Evolutionary conservation across 2,329 filamentous ascomycete genomes (phyloP).

Genomic region (Sphaerulina vaccinii): DNA sequence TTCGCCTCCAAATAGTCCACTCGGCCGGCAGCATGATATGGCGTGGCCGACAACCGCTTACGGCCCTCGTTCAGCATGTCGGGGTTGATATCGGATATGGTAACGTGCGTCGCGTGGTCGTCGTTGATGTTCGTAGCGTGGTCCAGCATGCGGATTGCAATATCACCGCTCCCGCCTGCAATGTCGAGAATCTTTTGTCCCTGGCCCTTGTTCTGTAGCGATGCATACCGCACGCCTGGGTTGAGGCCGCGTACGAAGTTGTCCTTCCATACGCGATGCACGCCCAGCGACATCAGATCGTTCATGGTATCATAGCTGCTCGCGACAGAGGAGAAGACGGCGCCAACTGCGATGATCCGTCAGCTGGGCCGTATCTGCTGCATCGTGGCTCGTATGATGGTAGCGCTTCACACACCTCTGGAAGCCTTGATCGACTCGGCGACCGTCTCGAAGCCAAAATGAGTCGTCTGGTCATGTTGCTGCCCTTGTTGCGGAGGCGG

Average conservation of each 20-base stretch:
- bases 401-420: slow-evolving; percentile 47
- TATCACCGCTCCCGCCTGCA: slow-evolving; percentile 94
- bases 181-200: slow-evolving; percentile 85
- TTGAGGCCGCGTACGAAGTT: slow-evolving; percentile 91
- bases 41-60: slow-evolving; percentile 67
- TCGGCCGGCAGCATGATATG: slow-evolving; percentile 56
- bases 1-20: slow-evolving; percentile 85
- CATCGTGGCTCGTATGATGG: background rate
- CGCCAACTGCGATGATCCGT: slow-evolving; percentile 59
- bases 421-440: slow-evolving; percentile 75
- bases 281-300: slow-evolving; percentile 96
- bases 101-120: slow-evolving; percentile 79
- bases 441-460: slow-evolving; percentile 88
- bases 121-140: slow-evolving; percentile 78
- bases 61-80: slow-evolving; percentile 89
- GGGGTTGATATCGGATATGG: slow-evolving; percentile 92
- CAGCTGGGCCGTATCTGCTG: slow-evolving; percentile 3
- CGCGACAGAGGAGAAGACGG: slow-evolving; percentile 93
- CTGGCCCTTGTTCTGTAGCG: slow-evolving; percentile 35
- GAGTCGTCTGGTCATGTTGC: slow-evolving; percentile 63
- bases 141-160: slow-evolving; percentile 93
- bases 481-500: slow-evolving; percentile 35
- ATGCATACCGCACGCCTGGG: slow-evolving; percentile 62
- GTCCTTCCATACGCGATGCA: slow-evolving; percentile 96
- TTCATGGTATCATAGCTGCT: slow-evolving; percentile 98